Conservation (phyloP, 2,329 filamentous ascomycete genomes). For the Fonsecaea erecta region DNA sequence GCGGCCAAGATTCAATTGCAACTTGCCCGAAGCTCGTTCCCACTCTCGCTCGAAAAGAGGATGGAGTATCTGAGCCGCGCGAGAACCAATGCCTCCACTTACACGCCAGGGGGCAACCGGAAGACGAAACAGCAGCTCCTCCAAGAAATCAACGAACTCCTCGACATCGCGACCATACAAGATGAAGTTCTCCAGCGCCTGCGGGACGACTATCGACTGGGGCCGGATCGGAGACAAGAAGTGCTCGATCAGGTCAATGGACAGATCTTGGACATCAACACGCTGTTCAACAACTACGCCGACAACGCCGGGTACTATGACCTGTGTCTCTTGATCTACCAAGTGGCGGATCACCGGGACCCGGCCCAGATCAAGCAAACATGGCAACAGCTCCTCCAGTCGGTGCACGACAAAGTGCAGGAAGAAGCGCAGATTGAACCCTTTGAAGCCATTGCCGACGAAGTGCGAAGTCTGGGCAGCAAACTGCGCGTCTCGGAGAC, state of each 20-base stretch:
- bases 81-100: conserved; percentile 87
- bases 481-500: conserved; percentile 61
- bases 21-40: conserved; percentile 81
- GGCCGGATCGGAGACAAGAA: conserved; percentile 64
- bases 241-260: conserved; percentile 74
- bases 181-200: conserved; percentile 85
- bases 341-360: conserved; percentile 88
- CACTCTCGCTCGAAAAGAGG: conserved; percentile 77
- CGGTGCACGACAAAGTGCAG: conserved; percentile 65
- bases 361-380: conserved; percentile 80
- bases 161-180: conserved; percentile 94
- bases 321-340: conserved; percentile 88
- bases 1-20: conserved; percentile 85
- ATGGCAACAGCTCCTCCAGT: conserved; percentile 80
- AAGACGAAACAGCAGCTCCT: conserved; percentile 83
- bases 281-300: conserved; percentile 91
- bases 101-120: conserved; percentile 74
- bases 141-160: conserved; percentile 80
- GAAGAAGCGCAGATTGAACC: conserved; percentile 49
- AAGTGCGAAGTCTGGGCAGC: conserved; percentile 61
- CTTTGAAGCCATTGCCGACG: conserved; percentile 57
- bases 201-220: conserved; percentile 71
- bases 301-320: conserved; percentile 93
- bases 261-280: conserved; percentile 74
- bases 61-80: conserved; percentile 90